Conservation (phyloP, 2,329 filamentous ascomycete species). For the Apiospora malaysiana region DNA sequence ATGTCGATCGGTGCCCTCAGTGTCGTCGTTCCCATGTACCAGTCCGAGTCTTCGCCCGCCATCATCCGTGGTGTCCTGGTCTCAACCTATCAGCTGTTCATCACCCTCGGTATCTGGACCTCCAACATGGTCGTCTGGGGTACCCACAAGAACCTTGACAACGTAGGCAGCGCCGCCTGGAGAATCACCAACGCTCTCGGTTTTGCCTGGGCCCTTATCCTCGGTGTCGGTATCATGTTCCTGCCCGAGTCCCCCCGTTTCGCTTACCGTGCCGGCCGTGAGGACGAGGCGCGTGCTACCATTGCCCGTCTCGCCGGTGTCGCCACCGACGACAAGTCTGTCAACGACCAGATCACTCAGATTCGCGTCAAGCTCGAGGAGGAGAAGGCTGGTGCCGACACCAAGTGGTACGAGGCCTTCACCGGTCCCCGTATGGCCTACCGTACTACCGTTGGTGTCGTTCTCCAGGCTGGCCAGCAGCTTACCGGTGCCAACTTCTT, state of each 20-base stretch:
- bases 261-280: constrained; percentile 52
- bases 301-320: constrained; percentile 55
- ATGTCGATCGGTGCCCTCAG: constrained; percentile 69
- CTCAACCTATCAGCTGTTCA: constrained; percentile 70
- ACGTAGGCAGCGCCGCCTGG: constrained; percentile 59
- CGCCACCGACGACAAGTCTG: constrained; percentile 44
- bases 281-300: constrained; percentile 53
- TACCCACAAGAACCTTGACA: constrained; percentile 48
- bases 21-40: constrained; percentile 72
- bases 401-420: constrained; percentile 65
- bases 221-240: constrained; percentile 56
- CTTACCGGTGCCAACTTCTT: constrained; percentile 73
- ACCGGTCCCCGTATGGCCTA: constrained; percentile 71
- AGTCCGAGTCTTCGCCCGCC: constrained; percentile 68
- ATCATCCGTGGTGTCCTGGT: constrained; percentile 69
- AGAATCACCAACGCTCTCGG: constrained; percentile 65
- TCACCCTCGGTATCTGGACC: constrained; percentile 70
- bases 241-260: constrained; percentile 62
- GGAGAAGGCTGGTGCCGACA: constrained; percentile 51
- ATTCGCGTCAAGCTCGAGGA: constrained; percentile 57
- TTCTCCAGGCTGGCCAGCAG: constrained; percentile 70
- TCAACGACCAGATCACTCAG: constrained; percentile 56
- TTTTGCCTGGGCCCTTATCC: constrained; percentile 60
- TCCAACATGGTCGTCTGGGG: constrained; percentile 67
- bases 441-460: constrained; percentile 66